Evolutionary conservation across 139 green algal genomes (phyloP).

Genomic region (Ettlia oleoabundans): DNA sequence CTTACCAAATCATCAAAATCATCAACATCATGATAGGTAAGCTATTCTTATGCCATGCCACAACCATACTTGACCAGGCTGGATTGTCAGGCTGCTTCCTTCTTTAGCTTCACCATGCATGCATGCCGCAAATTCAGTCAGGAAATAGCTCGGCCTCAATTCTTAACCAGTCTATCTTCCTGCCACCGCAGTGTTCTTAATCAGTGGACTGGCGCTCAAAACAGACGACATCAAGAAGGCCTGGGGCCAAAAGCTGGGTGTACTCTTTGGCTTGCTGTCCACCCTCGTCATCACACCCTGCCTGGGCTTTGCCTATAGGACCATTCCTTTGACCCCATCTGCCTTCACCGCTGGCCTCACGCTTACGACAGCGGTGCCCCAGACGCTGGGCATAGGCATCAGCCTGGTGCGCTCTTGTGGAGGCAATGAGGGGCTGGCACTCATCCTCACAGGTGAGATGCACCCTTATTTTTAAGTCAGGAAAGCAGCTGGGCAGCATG

Average conservation of each 20-base stretch:
- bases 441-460: slow-evolving; percentile 84
- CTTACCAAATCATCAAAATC: slow-evolving; percentile 33
- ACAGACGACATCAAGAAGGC: slow-evolving; percentile 68
- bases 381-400: slow-evolving; percentile 82
- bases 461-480: too few relatives aligned
- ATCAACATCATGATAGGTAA: slow-evolving; percentile 47
- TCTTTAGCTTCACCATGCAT: too few relatives aligned
- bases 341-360: slow-evolving; percentile 79
- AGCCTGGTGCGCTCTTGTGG: slow-evolving; percentile 55
- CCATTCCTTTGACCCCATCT: slow-evolving; percentile 56
- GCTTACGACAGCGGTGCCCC: slow-evolving; percentile 84
- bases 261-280: slow-evolving; percentile 60
- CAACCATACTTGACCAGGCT: too few relatives aligned
- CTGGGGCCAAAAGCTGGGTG: slow-evolving; percentile 52
- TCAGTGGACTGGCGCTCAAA: slow-evolving; percentile 77
- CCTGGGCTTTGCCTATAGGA: slow-evolving; percentile 69
- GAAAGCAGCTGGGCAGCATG: too few relatives aligned
- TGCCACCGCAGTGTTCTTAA: slow-evolving; percentile 81
- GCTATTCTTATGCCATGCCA: too few relatives aligned
- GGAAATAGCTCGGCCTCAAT: too few relatives aligned
- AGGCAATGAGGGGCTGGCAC: slow-evolving; percentile 80
- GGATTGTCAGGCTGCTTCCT: too few relatives aligned
- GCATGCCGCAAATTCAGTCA: too few relatives aligned
- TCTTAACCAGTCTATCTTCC: too few relatives aligned
- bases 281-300: slow-evolving; percentile 75